Conservation (phyloP, 106 monocot species). For the Allium cepa region DNA sequence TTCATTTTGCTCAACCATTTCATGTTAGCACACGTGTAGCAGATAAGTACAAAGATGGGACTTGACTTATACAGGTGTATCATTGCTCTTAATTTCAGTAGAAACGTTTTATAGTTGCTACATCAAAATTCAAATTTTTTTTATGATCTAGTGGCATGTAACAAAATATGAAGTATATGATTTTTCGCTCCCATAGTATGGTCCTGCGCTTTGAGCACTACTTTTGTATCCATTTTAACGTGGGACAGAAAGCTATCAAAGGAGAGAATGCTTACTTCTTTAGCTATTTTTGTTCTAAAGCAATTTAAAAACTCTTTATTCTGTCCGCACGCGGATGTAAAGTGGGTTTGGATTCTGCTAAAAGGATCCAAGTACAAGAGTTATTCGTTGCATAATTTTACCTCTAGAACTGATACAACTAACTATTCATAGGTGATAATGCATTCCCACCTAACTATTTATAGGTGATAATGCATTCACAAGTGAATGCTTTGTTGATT, state of each 20-base stretch:
- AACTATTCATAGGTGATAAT: constrained; percentile 58
- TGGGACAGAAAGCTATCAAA: too few species aligned
- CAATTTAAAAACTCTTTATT: not conserved
- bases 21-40: constrained; percentile 73
- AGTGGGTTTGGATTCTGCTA: too few species aligned
- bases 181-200: not conserved
- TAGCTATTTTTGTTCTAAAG: too few species aligned
- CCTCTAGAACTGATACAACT: not conserved
- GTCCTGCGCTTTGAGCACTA: not conserved
- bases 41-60: constrained; percentile 73
- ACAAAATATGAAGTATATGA: too few species aligned
- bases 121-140: not conserved
- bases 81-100: not conserved
- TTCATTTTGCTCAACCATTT: constrained; percentile 94
- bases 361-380: too few species aligned
- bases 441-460: constrained; percentile 44
- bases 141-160: too few species aligned
- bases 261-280: too few species aligned
- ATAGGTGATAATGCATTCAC: constrained; percentile 85
- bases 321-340: too few species aligned
- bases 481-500: constrained; percentile 75
- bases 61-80: constrained; percentile 78
- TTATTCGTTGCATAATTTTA: not conserved
- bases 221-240: not conserved
- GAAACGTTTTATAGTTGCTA: not conserved